A percentile compares a stretch with the other conserved stretches of the same genome.
Conservation (phyloP, 78 protist genomes). For the Reticulomyxa filosa region DNA sequence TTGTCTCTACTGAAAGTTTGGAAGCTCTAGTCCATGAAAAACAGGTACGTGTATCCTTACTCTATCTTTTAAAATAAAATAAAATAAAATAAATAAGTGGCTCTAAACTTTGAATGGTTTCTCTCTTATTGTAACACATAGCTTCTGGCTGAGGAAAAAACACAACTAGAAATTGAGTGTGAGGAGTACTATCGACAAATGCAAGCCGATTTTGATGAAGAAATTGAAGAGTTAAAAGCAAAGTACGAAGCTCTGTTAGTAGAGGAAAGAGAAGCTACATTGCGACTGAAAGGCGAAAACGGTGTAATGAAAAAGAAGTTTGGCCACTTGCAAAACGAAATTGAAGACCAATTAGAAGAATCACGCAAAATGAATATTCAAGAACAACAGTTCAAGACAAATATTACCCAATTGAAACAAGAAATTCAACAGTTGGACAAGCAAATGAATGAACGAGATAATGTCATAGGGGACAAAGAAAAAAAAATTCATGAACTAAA, state of each 20-base stretch:
- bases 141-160: background rate
- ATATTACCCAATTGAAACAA: slow-evolving; percentile 3
- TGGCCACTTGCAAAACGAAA: slow-evolving; percentile 17
- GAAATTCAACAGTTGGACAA: slow-evolving; percentile 19
- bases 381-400: background rate
- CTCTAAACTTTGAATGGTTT: too few species aligned
- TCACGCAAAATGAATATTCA: too few species aligned
- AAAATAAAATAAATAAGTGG: too few species aligned
- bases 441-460: slow-evolving; percentile 42
- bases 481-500: slow-evolving; percentile 50
- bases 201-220: slow-evolving; percentile 31
- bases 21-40: background rate
- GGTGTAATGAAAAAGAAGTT: slow-evolving; percentile 31
- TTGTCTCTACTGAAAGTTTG: background rate
- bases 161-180: background rate
- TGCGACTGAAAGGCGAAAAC: slow-evolving; percentile 28
- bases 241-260: slow-evolving; percentile 26
- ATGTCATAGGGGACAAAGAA: slow-evolving; percentile 54
- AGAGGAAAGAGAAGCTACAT: slow-evolving; percentile 6
- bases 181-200: slow-evolving; percentile 24
- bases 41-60: background rate
- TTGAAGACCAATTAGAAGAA: slow-evolving; percentile 19
- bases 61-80: too few species aligned
- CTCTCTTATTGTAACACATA: background rate
- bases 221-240: slow-evolving; percentile 25